Evolutionary conservation across 805 yeast genomes (phyloP).

Genomic region (Candida ortonii): DNA sequence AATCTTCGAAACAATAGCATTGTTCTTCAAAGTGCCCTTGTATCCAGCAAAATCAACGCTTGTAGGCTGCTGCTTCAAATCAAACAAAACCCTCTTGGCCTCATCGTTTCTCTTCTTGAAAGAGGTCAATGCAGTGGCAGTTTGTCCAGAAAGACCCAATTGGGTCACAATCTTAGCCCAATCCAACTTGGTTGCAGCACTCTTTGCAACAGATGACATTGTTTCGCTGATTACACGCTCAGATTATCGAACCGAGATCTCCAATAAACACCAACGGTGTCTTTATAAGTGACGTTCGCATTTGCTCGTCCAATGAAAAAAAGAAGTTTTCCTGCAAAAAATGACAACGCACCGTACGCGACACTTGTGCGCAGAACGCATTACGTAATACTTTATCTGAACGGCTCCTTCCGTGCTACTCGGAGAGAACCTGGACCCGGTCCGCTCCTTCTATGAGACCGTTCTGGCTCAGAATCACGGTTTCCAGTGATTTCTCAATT

Average conservation of each 20-base stretch:
- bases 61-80: conserved; percentile 69
- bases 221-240: no score
- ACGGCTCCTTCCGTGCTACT: no score
- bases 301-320: conserved; percentile 1
- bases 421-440: no score
- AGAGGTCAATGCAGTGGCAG: conserved; percentile 82
- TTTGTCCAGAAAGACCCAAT: conserved; percentile 88
- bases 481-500: conserved; percentile 11
- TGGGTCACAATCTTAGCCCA: conserved; percentile 90
- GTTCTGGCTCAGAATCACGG: conserved; percentile 13
- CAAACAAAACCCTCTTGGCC: conserved; percentile 79
- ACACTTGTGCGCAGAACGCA: no score
- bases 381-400: no score
- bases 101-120: conserved; percentile 99
- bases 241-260: no score
- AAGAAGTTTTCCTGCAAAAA: background rate
- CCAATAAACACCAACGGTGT: no score
- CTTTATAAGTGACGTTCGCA: no score
- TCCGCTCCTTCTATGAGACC: conserved; percentile 13
- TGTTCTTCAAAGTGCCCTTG: conserved; percentile 78
- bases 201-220: conserved; percentile 37
- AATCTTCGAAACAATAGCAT: conserved; percentile 72
- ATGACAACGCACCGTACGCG: conserved; percentile 1
- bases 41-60: conserved; percentile 79
- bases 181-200: conserved; percentile 84